Evolutionary conservation across 495 filamentous ascomycete genomes (phyloP).

Genomic region (Penicillium goetzii): DNA sequence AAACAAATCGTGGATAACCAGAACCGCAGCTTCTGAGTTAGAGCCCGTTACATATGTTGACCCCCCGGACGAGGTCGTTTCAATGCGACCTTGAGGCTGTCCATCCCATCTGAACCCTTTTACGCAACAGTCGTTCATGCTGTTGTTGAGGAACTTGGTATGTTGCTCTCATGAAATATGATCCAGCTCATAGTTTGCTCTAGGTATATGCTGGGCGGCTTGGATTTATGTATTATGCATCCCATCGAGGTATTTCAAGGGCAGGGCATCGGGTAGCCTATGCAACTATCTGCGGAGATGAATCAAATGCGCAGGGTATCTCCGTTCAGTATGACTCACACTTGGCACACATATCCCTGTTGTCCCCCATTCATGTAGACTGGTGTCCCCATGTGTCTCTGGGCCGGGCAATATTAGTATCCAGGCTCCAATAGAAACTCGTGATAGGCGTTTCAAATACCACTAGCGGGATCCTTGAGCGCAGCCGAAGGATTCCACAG

Average conservation of each 20-base stretch:
- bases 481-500: not conserved
- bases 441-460: not conserved
- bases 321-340: not conserved
- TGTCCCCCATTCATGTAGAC: not conserved
- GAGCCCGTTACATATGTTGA: slow-evolving; percentile 46
- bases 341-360: not conserved
- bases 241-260: not conserved
- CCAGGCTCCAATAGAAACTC: not conserved
- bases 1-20: slow-evolving; percentile 54
- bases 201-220: not conserved
- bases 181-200: not conserved
- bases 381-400: not conserved
- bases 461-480: not conserved
- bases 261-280: not conserved
- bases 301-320: not conserved
- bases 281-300: not conserved
- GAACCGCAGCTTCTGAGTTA: slow-evolving; percentile 42
- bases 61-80: slow-evolving; percentile 38
- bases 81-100: slow-evolving; percentile 41
- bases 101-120: slow-evolving; percentile 53
- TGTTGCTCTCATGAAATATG: not conserved
- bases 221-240: not conserved
- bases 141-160: not conserved
- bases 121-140: slow-evolving; percentile 19
- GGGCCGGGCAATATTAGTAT: not conserved